Base-by-base conservation (phyloP, 768 basidiomycete species). In the Macrolepiota fuliginosa region DNA sequence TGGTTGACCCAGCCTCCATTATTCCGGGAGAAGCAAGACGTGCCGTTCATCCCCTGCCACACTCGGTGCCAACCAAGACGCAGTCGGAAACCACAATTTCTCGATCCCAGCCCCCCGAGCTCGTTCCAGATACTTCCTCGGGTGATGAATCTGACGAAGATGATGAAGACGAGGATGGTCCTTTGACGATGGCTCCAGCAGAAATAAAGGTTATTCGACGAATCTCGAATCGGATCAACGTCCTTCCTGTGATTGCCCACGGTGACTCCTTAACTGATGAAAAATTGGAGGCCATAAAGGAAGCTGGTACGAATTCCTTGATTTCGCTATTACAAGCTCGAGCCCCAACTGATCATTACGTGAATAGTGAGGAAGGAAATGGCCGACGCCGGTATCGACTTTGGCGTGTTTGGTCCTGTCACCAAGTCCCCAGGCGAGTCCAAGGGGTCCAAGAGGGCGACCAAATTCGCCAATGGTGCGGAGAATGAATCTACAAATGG, bases 221-320 rank as follows among this genome's bases (percentile, higher is more conserved):
- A 55, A 82, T 95, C 39, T 81, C 90, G 22, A 79, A 81, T 22
- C 87, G 92, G 60, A 82, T 83, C 62, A 94, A 95, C 68, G 82
- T 95, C 19, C 82, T 95, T 54, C 93, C 93, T 51, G 84, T 94
- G 56, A 83, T 95, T 64, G 89, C 89, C 13, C 88, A 79, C 62
- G 81, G 92, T 2, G 93, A 95, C 73, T 91, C 91, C 40, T 79
- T 95, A 63, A 94, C 93, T 39, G 89, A 94, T 69, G 88, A 86
- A 63, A 88, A 83, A 65, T 78, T 95, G 59, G 73, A 74, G 49
- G 82, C 84, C 50, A 80, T 93, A 54, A 94, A 93, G 78, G 74
- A 80, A 56, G 89, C 88, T 27, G 71, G 80, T 80, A 63, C 58
- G 79, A 71, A 35, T 17, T 35, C 36, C 53, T 9, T 53, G 55